Percentiles rank a stretch among this genome's conserved stretches.
Conservation (phyloP, 352 stramenopile species). For the Phytophthora vignae region DNA sequence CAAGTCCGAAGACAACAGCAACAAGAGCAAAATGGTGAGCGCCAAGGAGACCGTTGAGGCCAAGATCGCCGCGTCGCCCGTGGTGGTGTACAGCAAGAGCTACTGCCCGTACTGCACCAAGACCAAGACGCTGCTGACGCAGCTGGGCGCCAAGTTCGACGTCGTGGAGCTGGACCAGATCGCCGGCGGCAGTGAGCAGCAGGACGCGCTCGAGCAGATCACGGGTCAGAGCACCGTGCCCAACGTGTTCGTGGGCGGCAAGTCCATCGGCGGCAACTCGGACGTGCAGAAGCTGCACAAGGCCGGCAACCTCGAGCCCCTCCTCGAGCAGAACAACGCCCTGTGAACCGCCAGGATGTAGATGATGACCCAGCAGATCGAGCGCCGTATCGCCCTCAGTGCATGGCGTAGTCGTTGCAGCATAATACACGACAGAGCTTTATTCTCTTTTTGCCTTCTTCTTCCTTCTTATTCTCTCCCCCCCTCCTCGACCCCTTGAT, state of each 20-base stretch:
- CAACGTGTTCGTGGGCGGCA: slow-evolving; percentile 96
- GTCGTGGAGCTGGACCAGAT: slow-evolving; percentile 67
- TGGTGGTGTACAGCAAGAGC: slow-evolving; percentile 93
- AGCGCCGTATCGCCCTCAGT: too few species aligned
- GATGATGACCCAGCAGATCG: not conserved
- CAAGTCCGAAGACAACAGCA: slow-evolving; percentile 1
- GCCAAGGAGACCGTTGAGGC: slow-evolving; percentile 62
- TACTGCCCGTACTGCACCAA: slow-evolving; percentile 95
- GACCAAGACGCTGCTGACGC: slow-evolving; percentile 65
- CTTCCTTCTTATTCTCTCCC: too few species aligned
- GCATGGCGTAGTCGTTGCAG: too few species aligned
- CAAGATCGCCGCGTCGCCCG: slow-evolving; percentile 48
- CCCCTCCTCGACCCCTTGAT: too few species aligned
- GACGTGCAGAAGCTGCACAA: slow-evolving; percentile 89
- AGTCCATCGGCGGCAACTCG: slow-evolving; percentile 95
- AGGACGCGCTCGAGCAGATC: slow-evolving; percentile 60
- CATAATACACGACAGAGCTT: not conserved
- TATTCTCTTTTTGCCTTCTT: too few species aligned
- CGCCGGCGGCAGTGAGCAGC: slow-evolving; percentile 52
- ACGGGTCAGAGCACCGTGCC: slow-evolving; percentile 94
- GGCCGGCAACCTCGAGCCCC: slow-evolving; percentile 85
- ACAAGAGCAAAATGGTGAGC: slow-evolving; percentile 48
- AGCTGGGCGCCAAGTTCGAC: slow-evolving; percentile 54
- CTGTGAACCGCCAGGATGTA: slow-evolving; percentile 28
- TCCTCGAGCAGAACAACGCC: slow-evolving; percentile 79